Percentiles rank a stretch among this genome's conserved stretches.
phyloP scores from a whole-genome alignment of 257 asterid species.

The Ligustrum vulgare region DNA sequence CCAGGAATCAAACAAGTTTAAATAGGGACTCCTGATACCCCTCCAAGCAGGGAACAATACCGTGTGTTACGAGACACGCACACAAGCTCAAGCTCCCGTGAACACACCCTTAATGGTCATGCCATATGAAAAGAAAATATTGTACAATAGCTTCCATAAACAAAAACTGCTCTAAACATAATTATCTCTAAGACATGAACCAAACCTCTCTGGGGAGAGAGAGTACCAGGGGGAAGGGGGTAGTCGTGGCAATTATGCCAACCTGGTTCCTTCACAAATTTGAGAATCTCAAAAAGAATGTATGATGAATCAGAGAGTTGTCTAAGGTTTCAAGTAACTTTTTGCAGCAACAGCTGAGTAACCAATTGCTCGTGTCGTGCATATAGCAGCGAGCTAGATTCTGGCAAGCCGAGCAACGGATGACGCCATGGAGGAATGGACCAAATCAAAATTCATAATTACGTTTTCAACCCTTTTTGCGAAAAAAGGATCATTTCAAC shows the following conservation, averaged over 20 bases:
- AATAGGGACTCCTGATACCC: too few species aligned
- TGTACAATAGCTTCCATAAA: not conserved
- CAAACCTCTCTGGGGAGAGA: not conserved
- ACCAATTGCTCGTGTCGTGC: not conserved
- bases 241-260: not conserved
- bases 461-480: not conserved
- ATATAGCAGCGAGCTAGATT: not conserved
- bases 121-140: not conserved
- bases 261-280: not conserved
- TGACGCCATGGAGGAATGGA: not conserved
- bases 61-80: too few species aligned
- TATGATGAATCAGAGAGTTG: not conserved
- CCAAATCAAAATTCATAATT: not conserved
- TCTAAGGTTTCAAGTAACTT: not conserved
- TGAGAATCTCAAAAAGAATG: constrained; percentile 7
- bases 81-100: too few species aligned
- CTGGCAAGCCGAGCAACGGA: not conserved
- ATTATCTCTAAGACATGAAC: not conserved
- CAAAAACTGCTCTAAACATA: not conserved
- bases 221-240: not conserved
- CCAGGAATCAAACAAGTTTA: too few species aligned
- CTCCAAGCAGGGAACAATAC: too few species aligned
- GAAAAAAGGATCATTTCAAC: not conserved
- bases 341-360: not conserved
- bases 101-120: not conserved